Evolutionary conservation across 306 rosid species (phyloP).

Genomic region (Vigna mungo): DNA sequence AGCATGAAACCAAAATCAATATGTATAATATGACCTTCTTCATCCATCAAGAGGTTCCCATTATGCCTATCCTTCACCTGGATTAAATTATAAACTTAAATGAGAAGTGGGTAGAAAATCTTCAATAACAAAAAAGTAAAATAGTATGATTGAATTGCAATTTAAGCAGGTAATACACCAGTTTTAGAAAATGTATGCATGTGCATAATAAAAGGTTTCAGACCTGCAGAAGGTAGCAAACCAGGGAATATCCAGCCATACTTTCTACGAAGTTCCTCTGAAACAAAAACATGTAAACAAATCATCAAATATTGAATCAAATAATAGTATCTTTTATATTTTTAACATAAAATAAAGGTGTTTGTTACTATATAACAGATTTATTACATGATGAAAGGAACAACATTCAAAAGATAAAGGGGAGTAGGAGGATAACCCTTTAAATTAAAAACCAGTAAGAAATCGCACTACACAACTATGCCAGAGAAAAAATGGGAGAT

Average conservation of each 20-base stretch:
- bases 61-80: slow-evolving; percentile 96
- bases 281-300: slow-evolving; percentile 38
- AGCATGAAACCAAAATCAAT: slow-evolving; percentile 99
- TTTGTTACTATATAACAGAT: slow-evolving; percentile 12
- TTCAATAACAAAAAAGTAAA: slow-evolving; percentile 20
- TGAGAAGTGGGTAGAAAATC: slow-evolving; percentile 40
- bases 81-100: slow-evolving; percentile 29
- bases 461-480: slow-evolving; percentile 11
- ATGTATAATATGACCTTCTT: slow-evolving; percentile 97
- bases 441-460: not conserved
- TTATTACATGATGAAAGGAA: slow-evolving; percentile 32
- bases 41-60: slow-evolving; percentile 94
- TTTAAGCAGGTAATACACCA: slow-evolving; percentile 36
- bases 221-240: slow-evolving; percentile 97
- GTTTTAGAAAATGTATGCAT: slow-evolving; percentile 30
- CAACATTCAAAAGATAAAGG: slow-evolving; percentile 9
- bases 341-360: slow-evolving; percentile 39
- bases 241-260: slow-evolving; percentile 98
- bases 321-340: slow-evolving; percentile 21
- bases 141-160: not conserved
- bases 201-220: slow-evolving; percentile 37
- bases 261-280: slow-evolving; percentile 98
- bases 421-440: not conserved
- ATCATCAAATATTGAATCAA: slow-evolving; percentile 22
- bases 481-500: slow-evolving; percentile 10